Conservation (phyloP, 441 rosid species). For the Manihot esculenta region DNA sequence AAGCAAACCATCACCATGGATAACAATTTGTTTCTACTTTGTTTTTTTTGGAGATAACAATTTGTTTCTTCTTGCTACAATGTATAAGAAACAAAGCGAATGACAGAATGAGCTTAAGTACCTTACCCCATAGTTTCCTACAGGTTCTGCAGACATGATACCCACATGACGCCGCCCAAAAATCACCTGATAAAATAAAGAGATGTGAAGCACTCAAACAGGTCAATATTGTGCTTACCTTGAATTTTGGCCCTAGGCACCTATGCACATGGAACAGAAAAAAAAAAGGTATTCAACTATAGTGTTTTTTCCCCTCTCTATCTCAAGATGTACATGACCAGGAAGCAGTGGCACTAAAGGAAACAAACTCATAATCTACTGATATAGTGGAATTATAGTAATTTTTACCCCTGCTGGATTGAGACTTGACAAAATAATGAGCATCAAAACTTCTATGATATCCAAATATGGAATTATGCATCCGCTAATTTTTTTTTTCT, state of each 20-base stretch:
- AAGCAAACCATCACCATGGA: neutral
- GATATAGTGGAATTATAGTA: neutral
- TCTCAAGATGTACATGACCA: neutral
- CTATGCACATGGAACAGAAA: too few relatives aligned
- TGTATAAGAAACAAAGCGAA: neutral
- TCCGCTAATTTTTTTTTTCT: neutral
- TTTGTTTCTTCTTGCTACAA: neutral
- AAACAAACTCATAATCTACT: neutral
- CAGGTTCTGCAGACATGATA: constrained; percentile 89
- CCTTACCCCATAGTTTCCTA: constrained; percentile 97
- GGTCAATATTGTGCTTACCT: neutral
- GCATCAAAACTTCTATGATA: neutral
- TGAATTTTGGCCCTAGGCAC: too few relatives aligned
- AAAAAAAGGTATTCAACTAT: too few relatives aligned
- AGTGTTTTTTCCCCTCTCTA: neutral
- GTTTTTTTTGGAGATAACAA: too few relatives aligned
- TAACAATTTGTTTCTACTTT: neutral
- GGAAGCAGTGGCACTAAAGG: neutral
- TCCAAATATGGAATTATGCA: neutral
- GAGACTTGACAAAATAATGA: neutral
- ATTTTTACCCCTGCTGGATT: neutral
- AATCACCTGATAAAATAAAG: constrained; percentile 71
- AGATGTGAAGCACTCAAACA: constrained; percentile 19
- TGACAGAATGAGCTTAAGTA: constrained; percentile 26
- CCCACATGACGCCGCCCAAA: constrained; percentile 87